Evolutionary conservation across 2,329 filamentous ascomycete species (phyloP).

Genomic region (Colletotrichum sp.): DNA sequence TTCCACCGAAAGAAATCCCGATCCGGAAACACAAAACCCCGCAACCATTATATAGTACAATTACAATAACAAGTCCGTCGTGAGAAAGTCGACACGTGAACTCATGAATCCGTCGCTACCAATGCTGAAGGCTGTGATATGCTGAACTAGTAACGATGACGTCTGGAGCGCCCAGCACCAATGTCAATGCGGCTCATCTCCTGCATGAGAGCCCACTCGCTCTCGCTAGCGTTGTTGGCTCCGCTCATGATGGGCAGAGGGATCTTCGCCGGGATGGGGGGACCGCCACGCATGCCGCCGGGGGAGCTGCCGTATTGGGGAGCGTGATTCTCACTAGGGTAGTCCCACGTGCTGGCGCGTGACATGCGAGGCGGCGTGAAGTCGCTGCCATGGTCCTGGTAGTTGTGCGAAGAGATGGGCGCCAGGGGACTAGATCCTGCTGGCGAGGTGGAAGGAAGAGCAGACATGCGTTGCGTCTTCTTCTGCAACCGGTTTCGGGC

Average conservation of each 20-base stretch:
- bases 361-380: conserved; percentile 50
- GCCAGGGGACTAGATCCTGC: conserved; percentile 54
- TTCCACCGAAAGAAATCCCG: background rate
- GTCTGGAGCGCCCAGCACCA: conserved; percentile 62
- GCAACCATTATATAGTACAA: conserved; percentile 6
- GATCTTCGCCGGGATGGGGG: conserved; percentile 75
- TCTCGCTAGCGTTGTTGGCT: conserved; percentile 41
- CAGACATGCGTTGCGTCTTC: conserved; percentile 55
- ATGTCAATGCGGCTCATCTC: conserved; percentile 75
- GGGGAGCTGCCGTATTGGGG: conserved; percentile 38
- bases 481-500: conserved; percentile 70
- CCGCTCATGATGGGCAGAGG: conserved; percentile 59
- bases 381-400: conserved; percentile 45
- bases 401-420: conserved; percentile 57
- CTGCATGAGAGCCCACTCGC: conserved; percentile 67
- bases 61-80: background rate
- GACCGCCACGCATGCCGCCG: conserved; percentile 36
- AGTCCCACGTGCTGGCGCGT: conserved; percentile 58
- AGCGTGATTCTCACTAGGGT: conserved; percentile 57
- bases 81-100: background rate
- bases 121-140: conserved; percentile 29
- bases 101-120: conserved; percentile 28
- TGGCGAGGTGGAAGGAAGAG: conserved; percentile 40
- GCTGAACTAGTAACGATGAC: conserved; percentile 45
- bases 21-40: background rate